These are phyloP conservation scores for Agaricus sinodeliciosus DNA, from an alignment of 768 basidiomycete species.

Conservation along the genomic window DNA sequence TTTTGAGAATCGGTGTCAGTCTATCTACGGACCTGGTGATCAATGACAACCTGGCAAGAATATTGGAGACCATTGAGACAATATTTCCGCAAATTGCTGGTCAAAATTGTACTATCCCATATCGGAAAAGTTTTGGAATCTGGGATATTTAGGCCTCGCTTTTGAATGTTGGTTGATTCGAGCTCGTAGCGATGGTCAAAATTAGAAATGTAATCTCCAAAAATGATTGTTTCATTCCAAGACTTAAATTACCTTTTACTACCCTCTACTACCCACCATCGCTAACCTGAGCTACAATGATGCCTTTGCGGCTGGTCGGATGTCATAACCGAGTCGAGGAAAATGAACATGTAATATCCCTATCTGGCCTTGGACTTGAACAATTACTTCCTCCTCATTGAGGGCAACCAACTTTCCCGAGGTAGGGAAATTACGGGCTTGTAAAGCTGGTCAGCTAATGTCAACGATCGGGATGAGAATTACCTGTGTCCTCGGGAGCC, in stretches of 20 bases:
- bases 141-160: not conserved
- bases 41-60: not conserved
- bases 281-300: constrained; percentile 11
- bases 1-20: constrained; percentile 79
- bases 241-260: not conserved
- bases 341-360: constrained; percentile 45
- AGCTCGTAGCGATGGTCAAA: not conserved
- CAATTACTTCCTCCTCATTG: constrained; percentile 39
- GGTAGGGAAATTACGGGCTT: constrained; percentile 37
- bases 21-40: constrained; percentile 56
- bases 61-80: not conserved
- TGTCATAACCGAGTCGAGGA: constrained; percentile 37
- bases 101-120: not conserved
- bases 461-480: not conserved
- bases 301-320: constrained; percentile 14
- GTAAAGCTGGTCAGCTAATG: not conserved
- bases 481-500: constrained; percentile 44
- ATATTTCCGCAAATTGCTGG: not conserved
- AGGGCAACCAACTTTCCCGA: constrained; percentile 44
- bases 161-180: not conserved
- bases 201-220: not conserved
- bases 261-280: not conserved
- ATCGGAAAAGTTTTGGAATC: not conserved
- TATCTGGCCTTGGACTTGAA: constrained; percentile 37
- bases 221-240: not conserved